phyloP scores from a whole-genome alignment of 371 early-diverging fungal genomes.

The Nematocida sp. region DNA sequence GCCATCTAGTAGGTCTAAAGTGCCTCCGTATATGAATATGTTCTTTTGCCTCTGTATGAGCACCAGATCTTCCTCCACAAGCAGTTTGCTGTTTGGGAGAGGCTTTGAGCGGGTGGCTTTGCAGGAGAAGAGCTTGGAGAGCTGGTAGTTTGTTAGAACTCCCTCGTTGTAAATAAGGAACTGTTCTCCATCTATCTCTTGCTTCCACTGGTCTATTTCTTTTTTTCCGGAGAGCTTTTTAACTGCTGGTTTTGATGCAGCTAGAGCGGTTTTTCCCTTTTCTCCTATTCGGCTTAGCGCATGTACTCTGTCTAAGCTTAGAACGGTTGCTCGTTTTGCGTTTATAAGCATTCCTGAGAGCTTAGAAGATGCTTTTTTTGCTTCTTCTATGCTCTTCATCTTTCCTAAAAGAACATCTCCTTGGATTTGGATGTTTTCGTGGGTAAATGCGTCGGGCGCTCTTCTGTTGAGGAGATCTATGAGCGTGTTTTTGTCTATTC shows the following conservation, averaged over 20 bases:
- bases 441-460: constrained; percentile 5
- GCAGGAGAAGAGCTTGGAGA: constrained; percentile 36
- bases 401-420: background rate
- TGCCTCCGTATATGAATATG: constrained; percentile 40
- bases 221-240: constrained; percentile 18
- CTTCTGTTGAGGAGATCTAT: background rate
- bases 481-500: no score
- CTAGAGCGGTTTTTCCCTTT: background rate
- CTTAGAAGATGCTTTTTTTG: background rate
- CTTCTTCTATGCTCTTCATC: background rate
- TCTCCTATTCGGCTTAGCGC: constrained; percentile 21
- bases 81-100: constrained; percentile 2
- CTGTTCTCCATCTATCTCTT: constrained; percentile 33
- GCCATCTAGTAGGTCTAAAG: constrained; percentile 42
- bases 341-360: background rate
- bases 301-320: constrained; percentile 18
- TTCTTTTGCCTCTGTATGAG: constrained; percentile 39
- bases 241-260: constrained; percentile 24
- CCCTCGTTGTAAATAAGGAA: constrained; percentile 45
- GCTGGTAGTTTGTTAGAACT: constrained; percentile 31
- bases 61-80: constrained; percentile 19
- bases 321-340: background rate
- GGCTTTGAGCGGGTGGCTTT: constrained; percentile 13
- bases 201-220: constrained; percentile 27
- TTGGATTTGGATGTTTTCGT: constrained; percentile 11